Base-by-base conservation (phyloP, 352 stramenopile genomes). In the Phytophthora pinifolia region DNA sequence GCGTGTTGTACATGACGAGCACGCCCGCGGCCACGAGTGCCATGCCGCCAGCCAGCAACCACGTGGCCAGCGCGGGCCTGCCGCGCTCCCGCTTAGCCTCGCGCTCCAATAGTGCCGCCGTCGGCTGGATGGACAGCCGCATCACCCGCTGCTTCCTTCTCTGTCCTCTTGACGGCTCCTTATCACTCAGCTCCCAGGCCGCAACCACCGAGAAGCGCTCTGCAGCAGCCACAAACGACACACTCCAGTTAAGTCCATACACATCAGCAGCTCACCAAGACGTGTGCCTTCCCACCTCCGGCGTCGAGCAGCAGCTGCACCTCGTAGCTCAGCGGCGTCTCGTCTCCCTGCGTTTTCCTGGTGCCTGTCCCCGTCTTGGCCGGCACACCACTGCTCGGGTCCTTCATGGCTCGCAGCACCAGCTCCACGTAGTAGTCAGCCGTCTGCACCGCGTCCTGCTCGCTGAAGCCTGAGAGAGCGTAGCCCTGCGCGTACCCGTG, bases 401-500 rank as follows among this genome's bases (percentile, higher is more conserved):
- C 50, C 8, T 50, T 64, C 18, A 47, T 67, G 4, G 61, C 57
- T 9, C 42, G 50, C 12, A 77, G 46, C 38, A 72, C 53, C 22
- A 77, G 53, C 60, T 70, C 48, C 20, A 63, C 61, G 34, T 67
- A 66, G 33, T 58, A 72, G 14, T 58, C 67, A 10, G n/a, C 22
- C n/a, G 22, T 47, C 36, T n/a, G 46, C 10, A 33, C 13, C 17
- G 43, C 59, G 33, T 54, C 68, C 44, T 78, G 57, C 39, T 89
- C 75, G 25, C 65, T 87, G 38, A 88, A 90, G 46, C 80, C 65
- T 29, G 63, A 17, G 48, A 88, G 73, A 9, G 46, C 27, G 57
- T 82, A 87, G 5, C 71, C 75, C 20, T 62, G 68, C 3, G 80
- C 80, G 54, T 86, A 85, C 6, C 80, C 77, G 51, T 80, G 73